A percentile compares a stretch with the other conserved stretches of the same genome.
Evolutionary conservation across 1,139 yeast genomes (phyloP).

Genomic region (Yamadazyma aaseri): DNA sequence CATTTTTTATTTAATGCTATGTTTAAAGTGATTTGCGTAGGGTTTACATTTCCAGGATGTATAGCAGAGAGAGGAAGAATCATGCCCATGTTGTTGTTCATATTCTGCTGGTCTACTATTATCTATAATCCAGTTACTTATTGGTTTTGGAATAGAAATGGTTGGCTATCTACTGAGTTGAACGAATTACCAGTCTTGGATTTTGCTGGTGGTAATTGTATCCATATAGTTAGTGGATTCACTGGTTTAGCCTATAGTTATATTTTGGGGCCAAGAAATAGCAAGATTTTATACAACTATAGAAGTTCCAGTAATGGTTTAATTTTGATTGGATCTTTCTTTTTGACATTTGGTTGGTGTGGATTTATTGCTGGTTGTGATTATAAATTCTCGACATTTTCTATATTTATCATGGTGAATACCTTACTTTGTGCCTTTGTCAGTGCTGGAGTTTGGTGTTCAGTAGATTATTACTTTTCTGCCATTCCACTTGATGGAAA

Average conservation of each 20-base stretch:
- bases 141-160: constrained; percentile 64
- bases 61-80: constrained; percentile 59
- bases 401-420: constrained; percentile 35
- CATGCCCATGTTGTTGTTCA: constrained; percentile 51
- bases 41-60: constrained; percentile 56
- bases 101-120: constrained; percentile 53
- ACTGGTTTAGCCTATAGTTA: constrained; percentile 60
- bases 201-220: constrained; percentile 65
- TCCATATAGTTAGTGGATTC: constrained; percentile 61
- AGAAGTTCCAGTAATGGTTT: constrained; percentile 36
- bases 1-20: constrained; percentile 51
- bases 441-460: constrained; percentile 39
- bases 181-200: constrained; percentile 50
- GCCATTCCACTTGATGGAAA: constrained; percentile 36
- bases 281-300: constrained; percentile 37
- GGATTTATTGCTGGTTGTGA: constrained; percentile 49
- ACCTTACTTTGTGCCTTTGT: constrained; percentile 35
- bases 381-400: constrained; percentile 34
- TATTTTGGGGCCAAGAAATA: constrained; percentile 54
- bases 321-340: constrained; percentile 54
- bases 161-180: constrained; percentile 52
- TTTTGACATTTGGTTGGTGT: constrained; percentile 42
- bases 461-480: constrained; percentile 41
- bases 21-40: constrained; percentile 52
- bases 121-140: constrained; percentile 65